Evolutionary conservation across 163 green algal genomes (phyloP).

Genomic region (Scenedesmus sp.): DNA sequence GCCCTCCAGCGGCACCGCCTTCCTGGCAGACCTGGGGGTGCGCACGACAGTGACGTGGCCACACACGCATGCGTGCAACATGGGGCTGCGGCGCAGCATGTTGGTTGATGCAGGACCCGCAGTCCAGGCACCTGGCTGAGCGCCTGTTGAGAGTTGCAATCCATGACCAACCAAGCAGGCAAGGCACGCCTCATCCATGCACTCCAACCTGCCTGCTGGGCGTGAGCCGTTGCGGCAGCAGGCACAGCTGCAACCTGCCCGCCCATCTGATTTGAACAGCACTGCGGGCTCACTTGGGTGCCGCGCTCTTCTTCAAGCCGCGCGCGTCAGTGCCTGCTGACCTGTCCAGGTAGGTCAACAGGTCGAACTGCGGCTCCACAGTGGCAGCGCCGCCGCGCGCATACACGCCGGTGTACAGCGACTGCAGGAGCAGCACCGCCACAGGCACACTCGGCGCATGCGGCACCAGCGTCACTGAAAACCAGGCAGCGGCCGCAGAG

Average conservation of each 20-base stretch:
- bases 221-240: background rate
- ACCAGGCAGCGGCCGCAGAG: background rate
- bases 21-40: constrained; percentile 5
- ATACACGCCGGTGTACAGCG: constrained; percentile 74
- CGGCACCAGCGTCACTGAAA: background rate
- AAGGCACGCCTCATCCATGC: too few species aligned
- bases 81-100: too few species aligned
- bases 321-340: background rate
- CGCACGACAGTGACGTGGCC: background rate
- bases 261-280: background rate
- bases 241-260: background rate
- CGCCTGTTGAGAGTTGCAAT: too few species aligned
- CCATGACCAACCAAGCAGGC: too few species aligned
- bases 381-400: constrained; percentile 67
- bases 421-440: constrained; percentile 46
- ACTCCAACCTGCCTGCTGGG: background rate
- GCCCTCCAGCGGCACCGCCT: background rate
- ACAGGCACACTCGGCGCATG: background rate
- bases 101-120: too few species aligned
- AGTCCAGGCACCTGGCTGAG: too few species aligned
- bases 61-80: background rate
- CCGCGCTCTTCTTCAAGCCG: constrained; percentile 21
- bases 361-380: constrained; percentile 61
- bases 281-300: constrained; percentile 1
- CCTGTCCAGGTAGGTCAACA: constrained; percentile 63